Base-by-base conservation (phyloP, 495 filamentous ascomycete genomes). In the Neurospora sublineolata region DNA sequence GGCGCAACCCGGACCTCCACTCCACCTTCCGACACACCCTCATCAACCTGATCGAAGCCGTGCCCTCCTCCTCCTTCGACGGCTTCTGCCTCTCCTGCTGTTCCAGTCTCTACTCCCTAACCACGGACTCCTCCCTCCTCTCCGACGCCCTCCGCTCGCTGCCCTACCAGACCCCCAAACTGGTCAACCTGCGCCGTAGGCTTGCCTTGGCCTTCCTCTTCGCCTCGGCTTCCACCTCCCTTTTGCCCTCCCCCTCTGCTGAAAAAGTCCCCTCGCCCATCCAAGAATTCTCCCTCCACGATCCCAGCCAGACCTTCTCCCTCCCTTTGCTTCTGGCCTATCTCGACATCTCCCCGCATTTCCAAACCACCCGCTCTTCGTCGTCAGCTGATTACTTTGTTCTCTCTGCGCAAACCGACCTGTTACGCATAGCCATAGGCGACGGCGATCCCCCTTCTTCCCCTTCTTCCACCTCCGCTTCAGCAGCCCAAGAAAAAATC, bases 341-440 rank as follows among this genome's bases (percentile, higher is more conserved):
- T 27, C 14, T 64, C 14, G 27, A 64, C 3, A 64, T 64, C 12
- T 64, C 52, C 3, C 52, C 52, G 0, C 52, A 64, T 0, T 64
- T 64, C 12, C 52, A 64, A 16, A 16, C 27, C 1, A 64, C 52
- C 27, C 52, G 52, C 30, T 64, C 52, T 2, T 64, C 52, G 0
- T 64, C 52, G 1, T 64, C 52, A 1, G 52, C 52, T 16, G 87
- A 97, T 76, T 97, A 90, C 79, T 82, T 82, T 12, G 81, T 86
- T 52, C 85, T 98, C 4, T 81, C 83, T 1, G 87, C 92, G 1
- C 82, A 89, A 18, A 82, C 89, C 3, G 81, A 83, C 16, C 84
- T 96, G 69, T 84, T 97, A 7, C 89, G 93, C 76, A 86, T 93
- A 27, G 90, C 86, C 36, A 84, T 97, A 37, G 93, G 92, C 75